Evolutionary conservation across 2,329 filamentous ascomycete species (phyloP).

Genomic region (Colletotrichum sansevieriae): DNA sequence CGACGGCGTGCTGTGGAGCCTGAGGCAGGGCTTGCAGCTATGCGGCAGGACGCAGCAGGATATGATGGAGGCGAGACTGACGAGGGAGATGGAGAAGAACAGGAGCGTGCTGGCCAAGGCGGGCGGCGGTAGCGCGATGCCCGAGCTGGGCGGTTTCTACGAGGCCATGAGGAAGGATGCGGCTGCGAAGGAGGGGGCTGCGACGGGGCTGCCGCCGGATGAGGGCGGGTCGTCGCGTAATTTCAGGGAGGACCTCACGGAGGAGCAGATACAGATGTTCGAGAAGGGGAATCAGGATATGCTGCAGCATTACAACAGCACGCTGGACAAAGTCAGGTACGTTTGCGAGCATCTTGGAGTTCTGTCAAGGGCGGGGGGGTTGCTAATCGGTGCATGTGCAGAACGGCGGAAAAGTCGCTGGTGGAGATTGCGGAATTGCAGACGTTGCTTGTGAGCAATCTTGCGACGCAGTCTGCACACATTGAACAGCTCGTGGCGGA

Average conservation of each 20-base stretch:
- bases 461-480: slow-evolving; percentile 86
- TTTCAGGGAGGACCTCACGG: slow-evolving; percentile 70
- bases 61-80: slow-evolving; percentile 93
- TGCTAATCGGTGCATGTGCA: slow-evolving; percentile 53
- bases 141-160: slow-evolving; percentile 43
- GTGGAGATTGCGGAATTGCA: slow-evolving; percentile 94
- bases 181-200: slow-evolving; percentile 37
- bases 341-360: slow-evolving; percentile 50
- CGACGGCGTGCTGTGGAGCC: slow-evolving; percentile 86
- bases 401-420: slow-evolving; percentile 89
- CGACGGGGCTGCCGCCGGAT: slow-evolving; percentile 44
- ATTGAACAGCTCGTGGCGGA: slow-evolving; percentile 92
- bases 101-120: slow-evolving; percentile 86
- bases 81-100: slow-evolving; percentile 88
- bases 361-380: not conserved
- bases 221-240: slow-evolving; percentile 44
- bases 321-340: slow-evolving; percentile 93
- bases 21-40: slow-evolving; percentile 80
- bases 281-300: slow-evolving; percentile 93
- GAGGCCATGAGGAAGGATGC: slow-evolving; percentile 43
- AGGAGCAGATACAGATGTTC: slow-evolving; percentile 93
- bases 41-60: slow-evolving; percentile 83
- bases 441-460: slow-evolving; percentile 86
- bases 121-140: slow-evolving; percentile 51
- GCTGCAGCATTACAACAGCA: slow-evolving; percentile 92